Percentiles rank a stretch among this genome's conserved stretches.
Conservation (phyloP, 805 yeast genomes). For the Starmerella floris region DNA sequence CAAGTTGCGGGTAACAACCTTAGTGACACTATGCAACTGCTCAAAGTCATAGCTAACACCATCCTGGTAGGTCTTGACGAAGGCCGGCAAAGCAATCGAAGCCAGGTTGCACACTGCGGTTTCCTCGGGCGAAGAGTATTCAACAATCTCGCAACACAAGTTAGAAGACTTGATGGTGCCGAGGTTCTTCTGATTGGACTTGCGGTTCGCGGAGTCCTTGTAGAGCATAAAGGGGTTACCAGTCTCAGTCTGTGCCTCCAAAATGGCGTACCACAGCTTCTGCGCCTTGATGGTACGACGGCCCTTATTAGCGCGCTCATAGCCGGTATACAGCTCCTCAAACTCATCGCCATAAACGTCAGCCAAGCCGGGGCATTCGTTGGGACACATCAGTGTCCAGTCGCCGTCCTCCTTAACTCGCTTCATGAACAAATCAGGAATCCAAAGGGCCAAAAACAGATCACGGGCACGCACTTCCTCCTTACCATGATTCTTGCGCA, state of each 20-base stretch:
- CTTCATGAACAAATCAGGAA: constrained; percentile 87
- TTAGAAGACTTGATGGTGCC: constrained; percentile 90
- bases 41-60: constrained; percentile 53
- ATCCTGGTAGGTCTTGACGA: constrained; percentile 33
- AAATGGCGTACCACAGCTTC: constrained; percentile 76
- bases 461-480: constrained; percentile 91
- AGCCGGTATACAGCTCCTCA: constrained; percentile 51
- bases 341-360: constrained; percentile 81
- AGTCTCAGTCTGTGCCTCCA: constrained; percentile 89
- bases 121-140: constrained; percentile 83
- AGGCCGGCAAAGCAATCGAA: constrained; percentile 77
- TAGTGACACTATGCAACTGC: constrained; percentile 59
- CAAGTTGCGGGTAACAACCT: constrained; percentile 65
- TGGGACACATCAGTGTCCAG: constrained; percentile 87
- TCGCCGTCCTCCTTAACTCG: constrained; percentile 64
- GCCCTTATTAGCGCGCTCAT: constrained; percentile 59
- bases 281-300: constrained; percentile 65
- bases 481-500: constrained; percentile 87
- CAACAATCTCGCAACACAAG: constrained; percentile 87
- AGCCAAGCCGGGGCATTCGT: constrained; percentile 71
- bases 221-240: constrained; percentile 92
- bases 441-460: constrained; percentile 85
- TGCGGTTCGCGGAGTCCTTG: constrained; percentile 80
- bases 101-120: constrained; percentile 93
- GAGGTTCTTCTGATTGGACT: constrained; percentile 81